Evolutionary conservation across 2,329 filamentous ascomycete genomes (phyloP), one percentile per base, ranked within the genome.

Genomic region (Trichoderma polysporum): DNA sequence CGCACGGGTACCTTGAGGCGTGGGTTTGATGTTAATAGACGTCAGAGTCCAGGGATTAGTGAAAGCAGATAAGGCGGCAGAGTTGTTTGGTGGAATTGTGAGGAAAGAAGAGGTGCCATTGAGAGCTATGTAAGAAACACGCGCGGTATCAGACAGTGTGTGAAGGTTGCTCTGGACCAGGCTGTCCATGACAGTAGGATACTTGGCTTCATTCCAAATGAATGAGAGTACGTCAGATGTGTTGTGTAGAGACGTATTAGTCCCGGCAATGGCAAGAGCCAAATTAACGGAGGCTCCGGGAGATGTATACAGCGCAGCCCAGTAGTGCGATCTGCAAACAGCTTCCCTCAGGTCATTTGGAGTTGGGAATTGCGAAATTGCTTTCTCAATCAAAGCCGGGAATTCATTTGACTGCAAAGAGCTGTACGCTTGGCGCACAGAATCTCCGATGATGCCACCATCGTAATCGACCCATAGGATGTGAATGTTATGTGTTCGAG

Each of bases 391-490:
- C 15, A 73, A 29, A 2, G 68, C 52, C 2, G 71, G 71, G 29
- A 71, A 73, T 8, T 25, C n/a, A 3, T 68, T 41, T 9, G 70
- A 69, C 29, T 61, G 52, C 6, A 72, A 37, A 19, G 66, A 62
- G 4, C 50, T 54, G 53, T 73, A 73, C 9, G 71, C 71, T 35
- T 54, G 25, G 13, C 69, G 66, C 49, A 73, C 71, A 25, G 71
- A 69, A 8, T 68, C 49, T 0, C 71, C 71, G 13, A 73, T 68
- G 54, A 71, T 63, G 13, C 70, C 69, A 47, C 71, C 69, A 54
- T 73, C 72, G 41, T 73, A 73, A 37, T 73, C 71, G 39, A 73
- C 70, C 54, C 69, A 73, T n/a, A 70, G 49, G n/a, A 73, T 45
- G 1, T 41, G 53, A 7, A 72, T 37, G 13, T 69, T 71, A 49